A percentile compares a stretch with the other conserved stretches of the same genome.
phyloP scores from a whole-genome alignment of 108 stramenopile species.

The Cyclotella atomus region DNA sequence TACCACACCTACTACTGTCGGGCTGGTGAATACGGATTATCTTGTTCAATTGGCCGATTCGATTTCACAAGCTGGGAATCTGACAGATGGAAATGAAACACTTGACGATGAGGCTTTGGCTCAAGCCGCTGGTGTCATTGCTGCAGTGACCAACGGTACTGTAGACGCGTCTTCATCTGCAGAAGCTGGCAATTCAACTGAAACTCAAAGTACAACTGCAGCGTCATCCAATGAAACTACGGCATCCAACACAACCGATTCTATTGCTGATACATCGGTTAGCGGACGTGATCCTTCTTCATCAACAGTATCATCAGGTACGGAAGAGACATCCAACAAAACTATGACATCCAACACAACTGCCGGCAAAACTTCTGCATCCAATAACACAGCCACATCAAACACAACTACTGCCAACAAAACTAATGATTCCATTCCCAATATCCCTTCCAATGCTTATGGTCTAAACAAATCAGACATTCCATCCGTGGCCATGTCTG shows the following conservation, averaged over 20 bases:
- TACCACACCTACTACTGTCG: not conserved
- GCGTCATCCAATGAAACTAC: not conserved
- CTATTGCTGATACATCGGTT: not conserved
- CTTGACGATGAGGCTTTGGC: not conserved
- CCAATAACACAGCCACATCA: too few relatives aligned
- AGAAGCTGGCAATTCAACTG: not conserved
- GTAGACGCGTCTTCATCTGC: not conserved
- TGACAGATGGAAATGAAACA: too few relatives aligned
- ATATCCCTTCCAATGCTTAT: conserved; percentile 1
- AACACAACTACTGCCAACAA: too few relatives aligned
- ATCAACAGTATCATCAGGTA: not conserved
- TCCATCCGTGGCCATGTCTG: not conserved
- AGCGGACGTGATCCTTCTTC: not conserved
- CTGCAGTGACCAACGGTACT: not conserved
- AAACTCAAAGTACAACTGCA: not conserved
- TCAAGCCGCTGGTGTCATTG: not conserved
- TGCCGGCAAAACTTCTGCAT: too few relatives aligned
- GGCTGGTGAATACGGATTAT: conserved; percentile 4
- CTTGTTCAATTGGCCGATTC: conserved; percentile 3
- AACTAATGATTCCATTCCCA: not conserved
- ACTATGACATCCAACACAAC: not conserved
- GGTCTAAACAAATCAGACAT: not conserved
- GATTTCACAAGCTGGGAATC: not conserved
- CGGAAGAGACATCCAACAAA: not conserved
- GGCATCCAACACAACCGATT: not conserved